phyloP scores from a whole-genome alignment of 2,329 filamentous ascomycete genomes.

The Septoria linicola region DNA sequence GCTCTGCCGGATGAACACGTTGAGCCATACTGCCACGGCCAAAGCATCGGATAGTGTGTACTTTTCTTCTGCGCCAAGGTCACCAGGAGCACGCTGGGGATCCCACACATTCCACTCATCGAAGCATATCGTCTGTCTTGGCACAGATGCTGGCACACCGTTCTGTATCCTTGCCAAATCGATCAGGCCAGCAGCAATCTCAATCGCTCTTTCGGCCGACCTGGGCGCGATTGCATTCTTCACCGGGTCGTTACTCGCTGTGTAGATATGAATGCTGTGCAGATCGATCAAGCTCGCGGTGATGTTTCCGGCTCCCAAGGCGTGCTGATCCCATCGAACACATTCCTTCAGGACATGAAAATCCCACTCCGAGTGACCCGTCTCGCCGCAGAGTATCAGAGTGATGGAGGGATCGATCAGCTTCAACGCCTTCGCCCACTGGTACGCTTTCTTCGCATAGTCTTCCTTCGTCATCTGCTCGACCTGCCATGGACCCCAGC shows the following conservation, averaged over 20 bases:
- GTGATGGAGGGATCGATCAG: conserved; percentile 67
- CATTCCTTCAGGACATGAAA: conserved; percentile 70
- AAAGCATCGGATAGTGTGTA: conserved; percentile 75
- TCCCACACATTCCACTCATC: conserved; percentile 88
- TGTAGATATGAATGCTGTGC: conserved; percentile 81
- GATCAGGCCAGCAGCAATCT: conserved; percentile 66
- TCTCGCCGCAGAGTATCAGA: conserved; percentile 73
- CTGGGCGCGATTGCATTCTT: conserved; percentile 63
- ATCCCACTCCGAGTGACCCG: conserved; percentile 69
- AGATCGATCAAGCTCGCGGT: conserved; percentile 64
- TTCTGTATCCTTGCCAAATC: conserved; percentile 73
- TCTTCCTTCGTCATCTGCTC: conserved; percentile 66
- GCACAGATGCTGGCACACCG: conserved; percentile 57
- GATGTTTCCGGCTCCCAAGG: conserved; percentile 47
- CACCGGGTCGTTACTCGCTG: conserved; percentile 54
- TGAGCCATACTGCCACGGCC: conserved; percentile 72
- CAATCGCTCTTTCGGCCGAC: conserved; percentile 70
- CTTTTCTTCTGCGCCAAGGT: conserved; percentile 68
- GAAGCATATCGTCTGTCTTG: conserved; percentile 71
- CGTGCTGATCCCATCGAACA: conserved; percentile 53
- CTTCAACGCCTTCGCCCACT: conserved; percentile 71
- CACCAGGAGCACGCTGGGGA: conserved; percentile 67
- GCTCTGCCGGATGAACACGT: conserved; percentile 72
- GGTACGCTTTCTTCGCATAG: conserved; percentile 66
- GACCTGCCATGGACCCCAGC: conserved; percentile 67